Conservation (phyloP, 768 basidiomycete species). For the Cystofilobasidium ferigula region DNA sequence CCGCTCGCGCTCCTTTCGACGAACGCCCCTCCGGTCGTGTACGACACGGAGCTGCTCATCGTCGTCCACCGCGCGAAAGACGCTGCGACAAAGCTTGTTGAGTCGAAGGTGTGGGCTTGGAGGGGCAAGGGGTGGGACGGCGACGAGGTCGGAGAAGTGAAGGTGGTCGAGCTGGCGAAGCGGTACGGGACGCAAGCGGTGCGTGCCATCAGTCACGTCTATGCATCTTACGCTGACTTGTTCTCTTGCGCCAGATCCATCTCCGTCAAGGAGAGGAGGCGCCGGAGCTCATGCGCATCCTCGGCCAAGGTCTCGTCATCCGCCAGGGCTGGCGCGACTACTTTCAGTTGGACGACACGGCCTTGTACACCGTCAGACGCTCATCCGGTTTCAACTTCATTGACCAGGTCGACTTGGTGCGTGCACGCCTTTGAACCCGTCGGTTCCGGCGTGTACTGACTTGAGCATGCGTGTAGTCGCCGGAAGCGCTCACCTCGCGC, state of each 20-base stretch:
- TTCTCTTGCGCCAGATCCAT: not conserved
- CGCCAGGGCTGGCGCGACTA: not conserved
- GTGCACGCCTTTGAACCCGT: not conserved
- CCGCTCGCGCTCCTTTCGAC: not conserved
- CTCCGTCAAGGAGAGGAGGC: not conserved
- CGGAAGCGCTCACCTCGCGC: conserved; percentile 8
- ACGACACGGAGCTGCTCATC: conserved; percentile 13
- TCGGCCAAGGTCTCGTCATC: not conserved
- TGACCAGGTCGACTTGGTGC: conserved; percentile 8
- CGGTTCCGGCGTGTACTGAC: not conserved
- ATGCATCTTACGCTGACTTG: too few species aligned
- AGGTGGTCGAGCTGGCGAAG: conserved; percentile 6
- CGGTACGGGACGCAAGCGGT: not conserved
- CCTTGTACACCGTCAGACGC: not conserved
- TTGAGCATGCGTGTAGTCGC: not conserved
- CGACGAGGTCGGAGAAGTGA: not conserved
- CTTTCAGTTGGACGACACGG: not conserved
- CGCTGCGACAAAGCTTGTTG: not conserved
- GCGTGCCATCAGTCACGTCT: too few species aligned
- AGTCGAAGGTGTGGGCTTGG: conserved; percentile 11
- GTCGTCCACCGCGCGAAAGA: conserved; percentile 12
- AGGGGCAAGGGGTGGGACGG: not conserved
- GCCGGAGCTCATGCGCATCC: not conserved
- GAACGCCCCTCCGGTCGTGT: not conserved
- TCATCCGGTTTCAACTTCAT: not conserved